Conservation (phyloP, 768 basidiomycete genomes). For the Brasilioporus rufonigricans region DNA sequence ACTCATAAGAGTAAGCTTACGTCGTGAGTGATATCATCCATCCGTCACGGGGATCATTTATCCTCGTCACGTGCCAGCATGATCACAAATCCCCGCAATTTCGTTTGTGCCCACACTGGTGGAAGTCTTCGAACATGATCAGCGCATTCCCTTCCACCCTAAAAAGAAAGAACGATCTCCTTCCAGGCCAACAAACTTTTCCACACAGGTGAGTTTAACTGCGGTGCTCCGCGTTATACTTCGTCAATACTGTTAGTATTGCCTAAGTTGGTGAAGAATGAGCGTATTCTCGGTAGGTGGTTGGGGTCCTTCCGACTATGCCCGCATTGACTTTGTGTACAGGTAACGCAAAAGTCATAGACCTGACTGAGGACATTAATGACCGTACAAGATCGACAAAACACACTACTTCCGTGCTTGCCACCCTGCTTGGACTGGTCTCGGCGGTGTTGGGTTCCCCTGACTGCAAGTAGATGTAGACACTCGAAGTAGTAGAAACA, state of each 20-base stretch:
- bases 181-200: too few species aligned
- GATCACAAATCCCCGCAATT: too few species aligned
- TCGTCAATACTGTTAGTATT: slow-evolving; percentile 51
- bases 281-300: slow-evolving; percentile 54
- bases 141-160: too few species aligned
- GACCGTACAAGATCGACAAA: slow-evolving; percentile 57
- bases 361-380: slow-evolving; percentile 58
- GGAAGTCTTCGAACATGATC: too few species aligned
- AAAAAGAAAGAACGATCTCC: too few species aligned
- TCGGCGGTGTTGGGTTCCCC: slow-evolving; percentile 59
- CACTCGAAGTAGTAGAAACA: background rate
- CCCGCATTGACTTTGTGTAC: background rate
- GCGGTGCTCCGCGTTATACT: too few species aligned
- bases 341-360: slow-evolving; percentile 61
- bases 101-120: too few species aligned
- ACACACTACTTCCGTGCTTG: slow-evolving; percentile 62
- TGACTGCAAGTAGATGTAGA: slow-evolving; percentile 42
- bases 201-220: too few species aligned
- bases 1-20: too few species aligned
- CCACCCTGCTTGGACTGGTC: slow-evolving; percentile 62
- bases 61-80: too few species aligned
- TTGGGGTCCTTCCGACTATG: background rate
- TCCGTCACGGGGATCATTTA: too few species aligned
- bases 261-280: slow-evolving; percentile 72
- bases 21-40: too few species aligned